Evolutionary conservation across 2,329 filamentous ascomycete genomes (phyloP).

Genomic region (Blumeria hordei): DNA sequence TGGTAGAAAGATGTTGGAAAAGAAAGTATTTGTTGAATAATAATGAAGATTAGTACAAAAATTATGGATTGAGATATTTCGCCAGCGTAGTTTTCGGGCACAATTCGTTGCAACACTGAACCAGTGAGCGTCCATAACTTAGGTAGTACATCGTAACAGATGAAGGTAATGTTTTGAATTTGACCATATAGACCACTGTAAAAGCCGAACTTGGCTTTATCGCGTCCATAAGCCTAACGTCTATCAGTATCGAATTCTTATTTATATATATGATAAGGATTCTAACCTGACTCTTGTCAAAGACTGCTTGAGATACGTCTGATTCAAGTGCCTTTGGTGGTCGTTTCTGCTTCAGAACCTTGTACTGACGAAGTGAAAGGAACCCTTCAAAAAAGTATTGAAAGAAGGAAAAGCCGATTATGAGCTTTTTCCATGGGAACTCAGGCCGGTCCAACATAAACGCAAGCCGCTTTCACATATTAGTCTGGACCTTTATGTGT

Average conservation of each 20-base stretch:
- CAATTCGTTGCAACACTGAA: slow-evolving; percentile 44
- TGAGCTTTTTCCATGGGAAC: slow-evolving; percentile 94
- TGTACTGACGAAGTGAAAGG: slow-evolving; percentile 75
- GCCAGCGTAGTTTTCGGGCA: slow-evolving; percentile 57
- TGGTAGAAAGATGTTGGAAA: slow-evolving; percentile 73
- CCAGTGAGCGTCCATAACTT: slow-evolving; percentile 75
- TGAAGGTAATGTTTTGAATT: slow-evolving; percentile 68
- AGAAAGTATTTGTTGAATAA: slow-evolving; percentile 57
- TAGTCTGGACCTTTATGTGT: neutral
- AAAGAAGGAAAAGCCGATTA: slow-evolving; percentile 78
- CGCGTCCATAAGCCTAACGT: slow-evolving; percentile 60
- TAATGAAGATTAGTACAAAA: slow-evolving; percentile 70
- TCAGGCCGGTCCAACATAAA: slow-evolving; percentile 70
- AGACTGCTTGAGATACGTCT: slow-evolving; percentile 73
- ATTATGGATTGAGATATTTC: slow-evolving; percentile 86
- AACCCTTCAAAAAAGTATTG: slow-evolving; percentile 81
- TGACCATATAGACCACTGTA: slow-evolving; percentile 62
- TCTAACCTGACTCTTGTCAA: slow-evolving; percentile 67
- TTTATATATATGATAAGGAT: slow-evolving; percentile 1
- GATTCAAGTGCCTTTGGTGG: slow-evolving; percentile 70
- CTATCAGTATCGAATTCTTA: slow-evolving; percentile 4
- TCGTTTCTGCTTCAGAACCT: slow-evolving; percentile 53
- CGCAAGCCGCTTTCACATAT: slow-evolving; percentile 38
- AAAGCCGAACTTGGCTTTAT: slow-evolving; percentile 79
- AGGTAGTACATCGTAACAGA: slow-evolving; percentile 76